A percentile compares a stretch with the other conserved stretches of the same genome.
These are phyloP conservation scores for Eimeria sp. DNA, from an alignment of 169 alveolate genomes.

Conservation along the genomic window DNA sequence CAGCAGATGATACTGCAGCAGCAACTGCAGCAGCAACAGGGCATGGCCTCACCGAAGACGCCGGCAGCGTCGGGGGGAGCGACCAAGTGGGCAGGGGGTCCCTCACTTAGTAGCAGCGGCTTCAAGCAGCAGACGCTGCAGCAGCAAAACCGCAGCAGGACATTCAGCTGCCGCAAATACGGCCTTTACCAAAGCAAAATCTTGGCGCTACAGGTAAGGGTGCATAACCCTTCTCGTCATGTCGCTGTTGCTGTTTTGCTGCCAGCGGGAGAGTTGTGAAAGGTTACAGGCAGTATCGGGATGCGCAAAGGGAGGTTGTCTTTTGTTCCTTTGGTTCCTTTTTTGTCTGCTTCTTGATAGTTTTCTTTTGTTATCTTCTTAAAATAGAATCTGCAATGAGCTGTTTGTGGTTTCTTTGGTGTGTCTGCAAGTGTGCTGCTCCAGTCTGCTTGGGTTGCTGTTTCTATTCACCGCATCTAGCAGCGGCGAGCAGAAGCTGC, in stretches of 20 bases:
- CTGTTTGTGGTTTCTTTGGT: neutral
- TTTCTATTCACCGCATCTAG: neutral
- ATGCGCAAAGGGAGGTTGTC: no score
- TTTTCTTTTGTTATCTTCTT: no score
- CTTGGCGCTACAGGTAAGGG: constrained; percentile 66
- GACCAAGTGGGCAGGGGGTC: constrained; percentile 44
- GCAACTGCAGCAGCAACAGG: constrained; percentile 37
- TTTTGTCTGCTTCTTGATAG: no score
- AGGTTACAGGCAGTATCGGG: no score
- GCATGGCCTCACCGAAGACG: constrained; percentile 58
- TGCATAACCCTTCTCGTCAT: neutral
- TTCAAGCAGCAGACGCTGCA: constrained; percentile 17
- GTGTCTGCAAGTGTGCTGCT: neutral
- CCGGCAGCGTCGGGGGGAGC: constrained; percentile 45
- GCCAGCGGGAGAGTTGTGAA: neutral
- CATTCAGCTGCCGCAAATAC: constrained; percentile 81
- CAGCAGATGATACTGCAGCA: constrained; percentile 65
- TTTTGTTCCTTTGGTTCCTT: no score
- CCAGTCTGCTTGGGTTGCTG: neutral
- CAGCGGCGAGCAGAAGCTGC: neutral
- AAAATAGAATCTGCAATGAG: no score
- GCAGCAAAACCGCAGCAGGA: constrained; percentile 79
- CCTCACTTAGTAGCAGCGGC: constrained; percentile 11
- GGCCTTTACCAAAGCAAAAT: constrained; percentile 72
- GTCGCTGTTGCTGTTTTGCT: constrained; percentile 32